These are phyloP conservation scores for Sporothrix pseudoabietina DNA, from an alignment of 2,329 filamentous ascomycete species.

Conservation along the genomic window DNA sequence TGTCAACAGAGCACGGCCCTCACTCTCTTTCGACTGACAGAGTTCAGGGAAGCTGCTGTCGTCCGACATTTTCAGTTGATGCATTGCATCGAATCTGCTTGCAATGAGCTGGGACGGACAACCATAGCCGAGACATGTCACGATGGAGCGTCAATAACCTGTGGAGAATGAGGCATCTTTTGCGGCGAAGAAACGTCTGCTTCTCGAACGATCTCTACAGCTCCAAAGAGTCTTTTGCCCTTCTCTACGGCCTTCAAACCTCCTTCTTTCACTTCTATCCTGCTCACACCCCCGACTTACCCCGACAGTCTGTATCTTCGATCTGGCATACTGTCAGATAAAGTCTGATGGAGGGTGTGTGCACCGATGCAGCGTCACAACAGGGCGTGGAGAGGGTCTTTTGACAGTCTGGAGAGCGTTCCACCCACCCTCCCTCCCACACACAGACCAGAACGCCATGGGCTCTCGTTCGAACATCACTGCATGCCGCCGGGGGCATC, in stretches of 20 bases:
- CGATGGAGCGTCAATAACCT: neutral
- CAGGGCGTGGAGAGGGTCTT: neutral
- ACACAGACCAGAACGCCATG: constrained; percentile 10
- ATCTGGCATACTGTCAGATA: constrained; percentile 20
- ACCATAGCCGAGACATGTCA: neutral
- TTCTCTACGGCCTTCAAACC: neutral
- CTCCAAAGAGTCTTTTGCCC: too few relatives aligned
- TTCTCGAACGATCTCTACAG: neutral
- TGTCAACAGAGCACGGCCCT: constrained; percentile 5
- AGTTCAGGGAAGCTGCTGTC: neutral
- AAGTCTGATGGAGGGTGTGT: constrained; percentile 4
- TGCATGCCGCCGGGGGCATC: neutral
- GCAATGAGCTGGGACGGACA: neutral
- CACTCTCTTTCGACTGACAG: neutral
- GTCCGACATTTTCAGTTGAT: neutral
- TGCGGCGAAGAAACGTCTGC: neutral
- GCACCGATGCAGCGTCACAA: constrained; percentile 2
- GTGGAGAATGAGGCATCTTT: neutral
- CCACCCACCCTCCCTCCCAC: neutral
- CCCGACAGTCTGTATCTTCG: constrained; percentile 9
- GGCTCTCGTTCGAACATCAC: constrained; percentile 28
- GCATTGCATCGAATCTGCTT: constrained; percentile 3
- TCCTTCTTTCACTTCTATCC: neutral
- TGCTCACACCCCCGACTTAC: constrained; percentile 11
- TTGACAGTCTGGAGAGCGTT: neutral